Base-by-base conservation (phyloP, 108 stramenopile species). In the Nitzschia sp. region DNA sequence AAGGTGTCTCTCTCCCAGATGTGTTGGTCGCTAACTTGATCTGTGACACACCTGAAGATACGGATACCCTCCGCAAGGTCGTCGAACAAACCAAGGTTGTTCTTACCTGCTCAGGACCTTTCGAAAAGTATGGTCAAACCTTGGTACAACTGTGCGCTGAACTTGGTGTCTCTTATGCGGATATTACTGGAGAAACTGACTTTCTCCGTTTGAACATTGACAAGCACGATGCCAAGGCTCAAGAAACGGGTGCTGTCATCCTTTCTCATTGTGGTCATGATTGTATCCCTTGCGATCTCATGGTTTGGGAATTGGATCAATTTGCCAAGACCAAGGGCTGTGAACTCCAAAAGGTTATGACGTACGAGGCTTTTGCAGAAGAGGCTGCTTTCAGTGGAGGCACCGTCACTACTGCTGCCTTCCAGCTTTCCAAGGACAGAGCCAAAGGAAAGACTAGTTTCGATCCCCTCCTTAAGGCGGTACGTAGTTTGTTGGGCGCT, bases 41-140 rank as follows among this genome's bases (percentile, higher is more conserved):
- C 2, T 65, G 63, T 25, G 25, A 41, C 22, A 65, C 76, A n/a
- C 51, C 51, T n/a, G 69, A 70, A 26, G 69, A 77, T 10, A 60
- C 60, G 7, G 19, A 46, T 1, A 65, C 42, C 44, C 53, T 78
- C 1, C 40, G 51, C 22, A 21, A 42, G 41, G 56, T 96, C 70
- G 85, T 83, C 3, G 25, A 68, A 37, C 67, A 83, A 54, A 88
- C 95, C 22, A 69, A 83, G 65, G 84, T 80, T 7, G 82, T 99
- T 12, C 68, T 85, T 29, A 86, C 94, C 3, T 86, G 93, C 11
- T 94, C 90, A 10, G 98, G 98, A 6, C 98, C 98, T 6, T 99
- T 87, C 63, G 53, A 53, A 17, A 71, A 65, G 50, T 97, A 95
- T 70, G 95, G 96, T 21, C 61, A 67, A 5, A 69, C 72, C 20